phyloP scores from a whole-genome alignment of 2,329 filamentous ascomycete genomes.

The Alternaria postmessia region DNA sequence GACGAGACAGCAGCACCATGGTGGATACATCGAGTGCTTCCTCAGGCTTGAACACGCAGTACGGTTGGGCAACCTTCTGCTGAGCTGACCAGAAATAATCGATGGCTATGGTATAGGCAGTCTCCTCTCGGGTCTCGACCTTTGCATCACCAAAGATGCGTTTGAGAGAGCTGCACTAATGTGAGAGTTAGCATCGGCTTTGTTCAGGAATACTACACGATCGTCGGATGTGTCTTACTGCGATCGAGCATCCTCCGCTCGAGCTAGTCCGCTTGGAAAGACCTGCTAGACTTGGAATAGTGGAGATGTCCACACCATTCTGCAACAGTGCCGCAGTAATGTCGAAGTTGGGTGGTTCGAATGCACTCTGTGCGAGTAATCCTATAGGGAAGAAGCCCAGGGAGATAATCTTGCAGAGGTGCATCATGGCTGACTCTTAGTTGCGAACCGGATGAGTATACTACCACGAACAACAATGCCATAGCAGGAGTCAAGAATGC shows the following conservation, averaged over 20 bases:
- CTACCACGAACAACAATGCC: not conserved
- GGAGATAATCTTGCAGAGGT: not conserved
- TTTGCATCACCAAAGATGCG: slow-evolving; percentile 25
- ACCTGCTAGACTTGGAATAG: slow-evolving; percentile 5
- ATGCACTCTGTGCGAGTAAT: slow-evolving; percentile 5
- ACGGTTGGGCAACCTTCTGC: slow-evolving; percentile 27
- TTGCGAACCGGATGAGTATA: not conserved
- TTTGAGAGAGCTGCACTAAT: slow-evolving; percentile 32
- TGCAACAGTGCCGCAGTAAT: slow-evolving; percentile 20
- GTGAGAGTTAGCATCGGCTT: not conserved
- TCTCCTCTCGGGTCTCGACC: slow-evolving; percentile 20
- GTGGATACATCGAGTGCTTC: slow-evolving; percentile 29
- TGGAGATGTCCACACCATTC: slow-evolving; percentile 19
- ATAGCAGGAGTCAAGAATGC: not conserved
- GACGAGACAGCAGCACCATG: slow-evolving; percentile 27
- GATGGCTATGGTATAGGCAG: slow-evolving; percentile 26
- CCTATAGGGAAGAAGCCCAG: slow-evolving; percentile 2
- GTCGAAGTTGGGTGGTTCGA: slow-evolving; percentile 17
- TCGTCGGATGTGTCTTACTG: slow-evolving; percentile 16
- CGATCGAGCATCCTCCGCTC: slow-evolving; percentile 14
- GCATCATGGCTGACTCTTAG: not conserved
- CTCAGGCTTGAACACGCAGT: slow-evolving; percentile 39
- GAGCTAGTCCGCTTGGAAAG: not conserved
- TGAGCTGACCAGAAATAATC: slow-evolving; percentile 37
- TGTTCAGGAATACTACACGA: not conserved